Evolutionary conservation across 140 eudicot species (phyloP).

Genomic region (Cichorium intybus): DNA sequence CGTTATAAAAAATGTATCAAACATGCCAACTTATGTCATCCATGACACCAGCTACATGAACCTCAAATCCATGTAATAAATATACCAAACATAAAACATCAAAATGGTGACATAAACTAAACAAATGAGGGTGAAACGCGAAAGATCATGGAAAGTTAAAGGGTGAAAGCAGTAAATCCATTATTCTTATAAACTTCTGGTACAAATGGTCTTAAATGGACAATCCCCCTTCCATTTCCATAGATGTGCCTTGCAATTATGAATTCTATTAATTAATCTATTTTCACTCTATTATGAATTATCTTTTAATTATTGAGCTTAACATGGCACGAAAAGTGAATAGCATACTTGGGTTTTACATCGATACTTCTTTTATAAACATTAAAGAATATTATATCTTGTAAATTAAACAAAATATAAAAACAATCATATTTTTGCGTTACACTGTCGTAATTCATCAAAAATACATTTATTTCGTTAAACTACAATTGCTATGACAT

Average conservation of each 20-base stretch:
- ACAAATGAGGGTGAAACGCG: not conserved
- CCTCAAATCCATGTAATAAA: not conserved
- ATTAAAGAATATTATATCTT: too few species aligned
- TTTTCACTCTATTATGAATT: conserved; percentile 14
- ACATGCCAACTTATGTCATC: not conserved
- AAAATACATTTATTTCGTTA: too few species aligned
- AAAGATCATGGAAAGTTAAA: not conserved
- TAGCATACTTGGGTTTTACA: not conserved
- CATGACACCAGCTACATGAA: not conserved
- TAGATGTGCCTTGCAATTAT: conserved; percentile 8
- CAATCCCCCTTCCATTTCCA: not conserved
- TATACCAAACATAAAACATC: not conserved
- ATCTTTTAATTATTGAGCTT: conserved; percentile 27
- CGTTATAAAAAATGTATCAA: not conserved
- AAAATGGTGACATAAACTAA: not conserved
- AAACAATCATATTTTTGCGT: too few species aligned
- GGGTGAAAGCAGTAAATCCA: not conserved
- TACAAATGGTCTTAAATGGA: conserved; percentile 1
- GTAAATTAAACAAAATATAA: too few species aligned
- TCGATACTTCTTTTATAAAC: not conserved
- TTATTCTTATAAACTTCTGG: too few species aligned
- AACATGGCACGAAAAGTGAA: conserved; percentile 23
- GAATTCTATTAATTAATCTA: not conserved
- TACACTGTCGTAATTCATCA: too few species aligned
- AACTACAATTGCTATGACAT: too few species aligned